phyloP scores from a whole-genome alignment of 2,329 filamentous ascomycete genomes.

The Fusarium sp. region DNA sequence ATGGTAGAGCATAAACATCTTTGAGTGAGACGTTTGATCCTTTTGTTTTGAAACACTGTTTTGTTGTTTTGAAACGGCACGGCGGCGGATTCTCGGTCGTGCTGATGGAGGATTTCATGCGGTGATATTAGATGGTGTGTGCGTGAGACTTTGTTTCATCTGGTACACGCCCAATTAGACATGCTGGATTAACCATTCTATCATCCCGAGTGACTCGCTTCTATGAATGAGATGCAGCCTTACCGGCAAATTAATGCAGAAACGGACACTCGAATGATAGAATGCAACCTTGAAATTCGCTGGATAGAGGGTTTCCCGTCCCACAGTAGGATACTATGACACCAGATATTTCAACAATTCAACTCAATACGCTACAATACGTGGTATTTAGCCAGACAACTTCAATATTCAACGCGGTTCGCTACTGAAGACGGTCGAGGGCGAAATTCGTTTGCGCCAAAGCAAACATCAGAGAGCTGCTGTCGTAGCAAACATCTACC shows the following conservation, averaged over 20 bases:
- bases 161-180: neutral
- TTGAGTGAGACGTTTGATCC: slow-evolving; percentile 13
- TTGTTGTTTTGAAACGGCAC: neutral
- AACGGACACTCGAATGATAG: neutral
- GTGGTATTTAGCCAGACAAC: too few species aligned
- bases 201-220: neutral
- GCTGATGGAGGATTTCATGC: slow-evolving; percentile 21
- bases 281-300: neutral
- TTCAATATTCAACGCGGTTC: too few species aligned
- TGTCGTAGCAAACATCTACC: neutral
- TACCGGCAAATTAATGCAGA: neutral
- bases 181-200: neutral
- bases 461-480: neutral
- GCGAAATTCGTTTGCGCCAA: too few species aligned
- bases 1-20: neutral
- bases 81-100: neutral
- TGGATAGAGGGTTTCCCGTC: neutral
- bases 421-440: too few species aligned
- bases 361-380: too few species aligned
- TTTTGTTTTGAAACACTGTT: neutral
- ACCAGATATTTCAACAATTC: neutral
- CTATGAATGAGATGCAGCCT: too few species aligned
- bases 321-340: neutral
- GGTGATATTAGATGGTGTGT: neutral
- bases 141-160: slow-evolving; percentile 6